Evolutionary conservation across 2,329 filamentous ascomycete species (phyloP).

Genomic region (Eurotiales sp.): DNA sequence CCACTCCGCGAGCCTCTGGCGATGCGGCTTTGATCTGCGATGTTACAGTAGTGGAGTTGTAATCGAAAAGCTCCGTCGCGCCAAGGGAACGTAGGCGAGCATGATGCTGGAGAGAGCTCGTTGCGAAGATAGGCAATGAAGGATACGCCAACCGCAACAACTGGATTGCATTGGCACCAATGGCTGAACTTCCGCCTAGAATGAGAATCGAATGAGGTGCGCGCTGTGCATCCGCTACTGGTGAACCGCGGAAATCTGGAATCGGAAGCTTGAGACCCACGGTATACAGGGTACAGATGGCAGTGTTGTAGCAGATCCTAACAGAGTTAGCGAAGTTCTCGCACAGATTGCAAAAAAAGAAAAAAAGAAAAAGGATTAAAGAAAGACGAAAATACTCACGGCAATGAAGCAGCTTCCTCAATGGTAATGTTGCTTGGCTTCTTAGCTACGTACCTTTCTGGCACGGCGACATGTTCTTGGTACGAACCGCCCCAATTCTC

Average conservation of each 20-base stretch:
- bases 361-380: too few species aligned
- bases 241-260: background rate
- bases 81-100: conserved; percentile 4
- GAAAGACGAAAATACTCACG: conserved; percentile 10
- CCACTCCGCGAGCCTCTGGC: conserved; percentile 19
- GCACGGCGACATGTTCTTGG: conserved; percentile 17
- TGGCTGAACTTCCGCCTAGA: conserved; percentile 33
- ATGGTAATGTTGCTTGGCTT: conserved; percentile 27
- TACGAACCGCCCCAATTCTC: conserved; percentile 10
- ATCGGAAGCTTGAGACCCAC: conserved; percentile 5
- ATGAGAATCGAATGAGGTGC: conserved; percentile 29
- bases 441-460: conserved; percentile 17
- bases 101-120: conserved; percentile 25
- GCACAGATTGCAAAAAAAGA: too few species aligned
- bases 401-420: conserved; percentile 26
- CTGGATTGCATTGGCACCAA: conserved; percentile 33
- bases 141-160: conserved; percentile 33
- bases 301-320: conserved; percentile 11
- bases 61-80: conserved; percentile 7
- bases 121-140: conserved; percentile 26
- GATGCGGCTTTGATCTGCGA: conserved; percentile 12
- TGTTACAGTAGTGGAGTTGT: background rate
- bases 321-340: background rate
- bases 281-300: conserved; percentile 4
- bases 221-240: conserved; percentile 22